Conservation (phyloP, 306 rosid species). For the Lathyrus aphaca region DNA sequence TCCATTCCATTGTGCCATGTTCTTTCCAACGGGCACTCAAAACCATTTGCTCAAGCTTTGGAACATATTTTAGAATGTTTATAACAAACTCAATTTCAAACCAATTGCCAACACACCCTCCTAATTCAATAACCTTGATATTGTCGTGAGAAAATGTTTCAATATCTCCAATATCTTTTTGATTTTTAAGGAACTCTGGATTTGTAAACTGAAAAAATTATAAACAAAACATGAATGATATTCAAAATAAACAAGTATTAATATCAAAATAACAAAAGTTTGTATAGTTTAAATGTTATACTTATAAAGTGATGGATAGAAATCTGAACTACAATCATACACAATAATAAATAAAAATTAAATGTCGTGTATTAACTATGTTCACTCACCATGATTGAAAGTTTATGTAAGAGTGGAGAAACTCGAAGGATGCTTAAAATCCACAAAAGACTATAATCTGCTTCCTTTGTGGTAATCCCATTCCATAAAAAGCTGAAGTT, state of each 20-base stretch:
- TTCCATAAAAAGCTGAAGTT: neutral
- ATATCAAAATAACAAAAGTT: no score
- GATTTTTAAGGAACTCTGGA: neutral
- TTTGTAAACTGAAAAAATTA: neutral
- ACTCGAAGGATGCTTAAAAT: slow-evolving; percentile 3
- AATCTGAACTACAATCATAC: no score
- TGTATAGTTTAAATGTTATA: no score
- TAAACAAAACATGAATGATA: neutral
- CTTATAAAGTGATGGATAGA: no score
- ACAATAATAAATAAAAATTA: neutral
- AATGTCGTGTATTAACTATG: neutral
- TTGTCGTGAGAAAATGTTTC: neutral
- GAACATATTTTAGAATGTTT: neutral
- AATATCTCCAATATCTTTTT: neutral
- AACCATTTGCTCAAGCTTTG: slow-evolving; percentile 7
- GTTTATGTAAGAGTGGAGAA: slow-evolving; percentile 8
- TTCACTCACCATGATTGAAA: neutral
- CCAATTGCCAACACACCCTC: slow-evolving; percentile 16
- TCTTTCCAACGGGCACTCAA: neutral
- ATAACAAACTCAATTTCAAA: slow-evolving; percentile 15
- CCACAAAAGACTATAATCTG: neutral
- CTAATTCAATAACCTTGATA: slow-evolving; percentile 11
- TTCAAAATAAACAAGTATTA: no score
- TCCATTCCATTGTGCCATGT: neutral
- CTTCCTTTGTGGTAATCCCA: neutral